phyloP scores from a whole-genome alignment of 2,329 filamentous ascomycete genomes.

The Xylaria hypoxylon region DNA sequence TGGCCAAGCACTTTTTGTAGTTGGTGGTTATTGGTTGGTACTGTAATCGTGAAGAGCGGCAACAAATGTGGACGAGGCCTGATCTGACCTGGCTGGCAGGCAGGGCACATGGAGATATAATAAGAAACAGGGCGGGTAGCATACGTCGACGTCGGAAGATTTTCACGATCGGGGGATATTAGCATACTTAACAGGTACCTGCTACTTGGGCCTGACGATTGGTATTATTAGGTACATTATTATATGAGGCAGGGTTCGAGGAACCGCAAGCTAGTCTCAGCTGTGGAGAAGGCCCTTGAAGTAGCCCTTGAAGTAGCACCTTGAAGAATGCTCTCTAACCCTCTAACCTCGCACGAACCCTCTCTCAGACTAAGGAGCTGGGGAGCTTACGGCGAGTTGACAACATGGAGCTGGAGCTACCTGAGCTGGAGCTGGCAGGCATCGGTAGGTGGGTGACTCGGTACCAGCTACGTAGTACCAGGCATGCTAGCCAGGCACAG shows the following conservation, averaged over 20 bases:
- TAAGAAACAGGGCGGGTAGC: slow-evolving; percentile 44
- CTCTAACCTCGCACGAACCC: slow-evolving; percentile 40
- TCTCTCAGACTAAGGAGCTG: slow-evolving; percentile 31
- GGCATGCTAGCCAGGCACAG: slow-evolving; percentile 20
- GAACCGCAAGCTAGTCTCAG: slow-evolving; percentile 42
- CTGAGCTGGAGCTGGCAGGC: neutral
- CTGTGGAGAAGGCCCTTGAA: slow-evolving; percentile 44
- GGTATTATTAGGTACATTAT: slow-evolving; percentile 43
- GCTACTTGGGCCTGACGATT: slow-evolving; percentile 39
- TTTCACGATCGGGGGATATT: slow-evolving; percentile 43
- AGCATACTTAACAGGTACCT: slow-evolving; percentile 36
- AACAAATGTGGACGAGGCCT: slow-evolving; percentile 18
- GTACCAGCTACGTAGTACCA: slow-evolving; percentile 36
- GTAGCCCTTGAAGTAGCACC: slow-evolving; percentile 4
- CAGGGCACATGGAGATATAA: slow-evolving; percentile 41
- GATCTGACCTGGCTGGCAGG: slow-evolving; percentile 20
- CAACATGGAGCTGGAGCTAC: slow-evolving; percentile 26
- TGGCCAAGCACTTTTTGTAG: slow-evolving; percentile 8
- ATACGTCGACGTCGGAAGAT: slow-evolving; percentile 45
- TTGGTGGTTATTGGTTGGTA: slow-evolving; percentile 15
- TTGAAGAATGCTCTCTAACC: slow-evolving; percentile 42
- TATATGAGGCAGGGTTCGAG: slow-evolving; percentile 40
- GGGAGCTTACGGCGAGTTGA: slow-evolving; percentile 27
- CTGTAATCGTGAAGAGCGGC: slow-evolving; percentile 16
- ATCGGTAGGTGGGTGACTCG: slow-evolving; percentile 31